Base-by-base conservation (phyloP, 495 filamentous ascomycete species). In the Penicillium desertorum region DNA sequence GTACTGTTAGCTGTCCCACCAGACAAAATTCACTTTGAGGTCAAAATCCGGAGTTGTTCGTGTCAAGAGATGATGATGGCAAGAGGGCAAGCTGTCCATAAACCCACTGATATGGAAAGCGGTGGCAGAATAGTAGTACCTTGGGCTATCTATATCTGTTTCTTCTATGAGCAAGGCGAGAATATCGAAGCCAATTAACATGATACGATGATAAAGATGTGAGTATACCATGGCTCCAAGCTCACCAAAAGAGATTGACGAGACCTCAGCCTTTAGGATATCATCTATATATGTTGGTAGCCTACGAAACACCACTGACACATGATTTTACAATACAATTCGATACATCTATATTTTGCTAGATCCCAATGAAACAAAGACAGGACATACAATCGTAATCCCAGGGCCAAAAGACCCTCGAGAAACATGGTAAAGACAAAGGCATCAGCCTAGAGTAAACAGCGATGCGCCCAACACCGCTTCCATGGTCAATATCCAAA, bases 401-500 rank as follows among this genome's bases (percentile, higher is more conserved):
- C 17, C 49, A 50, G 46, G 36, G 4, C 12, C 14, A 25, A 41
- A 37, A 44, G 22, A 27, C 9, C 12, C 34, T 6, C 19, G 14
- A 41, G 41, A 60, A 62, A 58, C 45, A 49, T 49, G 44, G 48
- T 14, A 58, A 58, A 52, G 36, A 54, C 42, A 43, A 53, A 51
- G 42, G 54, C 45, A 43, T 34, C 58, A 57, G 46, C 50, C 53
- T 46, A 27, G 51, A 56, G 45, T 54, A 61, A 61, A 61, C 63
- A 57, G 39, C 39, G 54, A 66, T 62, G 61, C 68, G 70, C 71
- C 68, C 59, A 74, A 76, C 71, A 71, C 71, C 73, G 65, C 64
- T 71, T 71, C 61, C 66, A 70, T 74, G 66, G 63, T 67, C 63
- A 62, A 62, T 71, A 56, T 68, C 61, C 57, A 65, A 61, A 62